phyloP scores from a whole-genome alignment of 2,329 filamentous ascomycete genomes.

The Ampelomyces quisqualis region DNA sequence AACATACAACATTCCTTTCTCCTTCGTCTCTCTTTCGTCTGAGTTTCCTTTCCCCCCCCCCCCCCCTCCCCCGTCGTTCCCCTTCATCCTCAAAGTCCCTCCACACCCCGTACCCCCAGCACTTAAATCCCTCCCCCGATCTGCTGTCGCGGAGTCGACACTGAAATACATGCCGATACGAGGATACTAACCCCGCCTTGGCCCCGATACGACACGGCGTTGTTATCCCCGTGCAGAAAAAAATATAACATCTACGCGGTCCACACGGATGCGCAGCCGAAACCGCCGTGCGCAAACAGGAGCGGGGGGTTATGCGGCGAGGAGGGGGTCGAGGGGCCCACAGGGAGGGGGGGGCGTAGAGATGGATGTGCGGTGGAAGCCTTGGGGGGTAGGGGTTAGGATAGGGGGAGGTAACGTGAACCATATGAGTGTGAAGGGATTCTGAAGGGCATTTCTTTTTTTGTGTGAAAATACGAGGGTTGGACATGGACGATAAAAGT shows the following conservation, averaged over 20 bases:
- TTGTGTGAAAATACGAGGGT: too few species aligned
- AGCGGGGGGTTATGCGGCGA: constrained; percentile 44
- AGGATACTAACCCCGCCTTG: constrained; percentile 57
- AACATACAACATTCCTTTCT: too few species aligned
- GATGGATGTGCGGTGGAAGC: constrained; percentile 35
- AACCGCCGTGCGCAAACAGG: constrained; percentile 58
- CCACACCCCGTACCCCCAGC: constrained; percentile 42
- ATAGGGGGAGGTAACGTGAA: constrained; percentile 26
- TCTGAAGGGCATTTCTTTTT: too few species aligned
- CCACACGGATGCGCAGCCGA: constrained; percentile 57
- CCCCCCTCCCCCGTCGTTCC: constrained; percentile 19
- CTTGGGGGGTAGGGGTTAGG: constrained; percentile 25
- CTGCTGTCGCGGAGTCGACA: constrained; percentile 47
- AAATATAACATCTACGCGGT: constrained; percentile 54
- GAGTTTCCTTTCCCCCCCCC: constrained; percentile 37
- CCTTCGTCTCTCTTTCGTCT: too few species aligned
- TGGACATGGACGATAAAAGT: too few species aligned
- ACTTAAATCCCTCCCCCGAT: constrained; percentile 51
- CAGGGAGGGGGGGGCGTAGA: constrained; percentile 36
- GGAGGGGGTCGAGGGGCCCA: constrained; percentile 55
- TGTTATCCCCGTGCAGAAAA: constrained; percentile 51
- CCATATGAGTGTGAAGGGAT: constrained; percentile 37
- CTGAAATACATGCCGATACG: constrained; percentile 52
- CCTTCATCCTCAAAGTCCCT: constrained; percentile 41
- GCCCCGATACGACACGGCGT: constrained; percentile 56